A percentile compares a stretch with the other conserved stretches of the same genome.
Evolutionary conservation across 306 rosid species (phyloP).

Genomic region (Lathyrus oleraceus): DNA sequence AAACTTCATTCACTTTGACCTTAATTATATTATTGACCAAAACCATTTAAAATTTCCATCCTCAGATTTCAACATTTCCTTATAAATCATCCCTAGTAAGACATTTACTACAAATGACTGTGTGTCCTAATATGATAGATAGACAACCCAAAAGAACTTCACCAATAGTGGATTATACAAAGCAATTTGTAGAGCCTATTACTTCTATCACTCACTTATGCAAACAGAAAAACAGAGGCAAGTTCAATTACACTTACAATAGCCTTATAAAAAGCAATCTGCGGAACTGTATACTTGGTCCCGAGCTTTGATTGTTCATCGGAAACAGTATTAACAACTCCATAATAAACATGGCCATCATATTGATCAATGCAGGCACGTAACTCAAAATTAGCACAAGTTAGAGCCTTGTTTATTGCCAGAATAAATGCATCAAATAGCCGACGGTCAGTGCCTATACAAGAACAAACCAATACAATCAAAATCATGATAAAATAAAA

Average conservation of each 20-base stretch:
- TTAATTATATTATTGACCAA: no score
- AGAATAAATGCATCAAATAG: slow-evolving; percentile 66
- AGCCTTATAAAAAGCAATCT: slow-evolving; percentile 91
- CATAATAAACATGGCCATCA: slow-evolving; percentile 79
- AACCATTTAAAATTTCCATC: no score
- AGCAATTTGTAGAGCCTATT: no score
- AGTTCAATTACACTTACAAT: slow-evolving; percentile 57
- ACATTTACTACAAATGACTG: no score
- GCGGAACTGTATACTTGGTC: slow-evolving; percentile 72
- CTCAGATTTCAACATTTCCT: no score
- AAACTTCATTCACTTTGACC: no score
- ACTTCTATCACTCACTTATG: no score
- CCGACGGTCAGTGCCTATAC: slow-evolving; percentile 54
- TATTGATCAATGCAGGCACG: slow-evolving; percentile 77
- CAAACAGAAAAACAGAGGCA: slow-evolving; percentile 17
- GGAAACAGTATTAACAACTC: slow-evolving; percentile 78
- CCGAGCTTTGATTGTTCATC: slow-evolving; percentile 91
- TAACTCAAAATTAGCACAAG: slow-evolving; percentile 77
- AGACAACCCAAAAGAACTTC: no score
- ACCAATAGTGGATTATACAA: no score
- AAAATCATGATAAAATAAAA: slow-evolving; percentile 14
- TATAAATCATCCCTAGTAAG: no score
- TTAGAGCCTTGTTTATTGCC: slow-evolving; percentile 79
- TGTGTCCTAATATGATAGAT: no score
- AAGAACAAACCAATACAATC: slow-evolving; percentile 20